Percentiles rank a stretch among this genome's conserved stretches.
These are phyloP conservation scores for Helianthus tuberosus DNA, from an alignment of 129 eudicot species.

Conservation along the genomic window DNA sequence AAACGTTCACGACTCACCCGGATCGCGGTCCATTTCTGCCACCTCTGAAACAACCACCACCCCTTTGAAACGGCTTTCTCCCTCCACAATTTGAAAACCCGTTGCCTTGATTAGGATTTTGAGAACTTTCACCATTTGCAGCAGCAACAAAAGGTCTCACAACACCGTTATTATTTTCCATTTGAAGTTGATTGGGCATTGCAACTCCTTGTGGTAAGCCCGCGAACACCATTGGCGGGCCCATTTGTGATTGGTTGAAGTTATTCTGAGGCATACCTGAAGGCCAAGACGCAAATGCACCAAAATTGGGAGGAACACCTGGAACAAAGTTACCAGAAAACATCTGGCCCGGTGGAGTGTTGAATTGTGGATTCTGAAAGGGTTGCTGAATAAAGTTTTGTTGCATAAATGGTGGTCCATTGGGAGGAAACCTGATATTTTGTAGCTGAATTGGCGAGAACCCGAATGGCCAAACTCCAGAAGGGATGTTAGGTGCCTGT, in stretches of 20 bases:
- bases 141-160: slow-evolving; percentile 30
- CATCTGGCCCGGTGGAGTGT: slow-evolving; percentile 32
- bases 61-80: slow-evolving; percentile 47
- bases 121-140: slow-evolving; percentile 22
- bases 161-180: slow-evolving; percentile 24
- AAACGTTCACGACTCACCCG: slow-evolving; percentile 12
- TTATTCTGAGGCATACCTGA: slow-evolving; percentile 37
- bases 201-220: slow-evolving; percentile 37
- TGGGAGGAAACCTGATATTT: slow-evolving; percentile 36
- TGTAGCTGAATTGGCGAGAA: slow-evolving; percentile 48
- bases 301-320: slow-evolving; percentile 38
- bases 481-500: neutral
- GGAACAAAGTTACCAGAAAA: slow-evolving; percentile 43
- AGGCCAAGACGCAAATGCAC: slow-evolving; percentile 48
- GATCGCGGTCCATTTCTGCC: slow-evolving; percentile 45
- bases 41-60: slow-evolving; percentile 64
- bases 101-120: slow-evolving; percentile 34
- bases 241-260: slow-evolving; percentile 41
- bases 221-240: slow-evolving; percentile 16
- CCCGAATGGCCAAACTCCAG: slow-evolving; percentile 43
- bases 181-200: slow-evolving; percentile 37
- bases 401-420: slow-evolving; percentile 55
- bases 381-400: slow-evolving; percentile 39
- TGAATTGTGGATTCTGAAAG: slow-evolving; percentile 64
- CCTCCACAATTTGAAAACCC: slow-evolving; percentile 38